Evolutionary conservation across 345 rosid species (phyloP).

Genomic region (Eucalyptus virginea): DNA sequence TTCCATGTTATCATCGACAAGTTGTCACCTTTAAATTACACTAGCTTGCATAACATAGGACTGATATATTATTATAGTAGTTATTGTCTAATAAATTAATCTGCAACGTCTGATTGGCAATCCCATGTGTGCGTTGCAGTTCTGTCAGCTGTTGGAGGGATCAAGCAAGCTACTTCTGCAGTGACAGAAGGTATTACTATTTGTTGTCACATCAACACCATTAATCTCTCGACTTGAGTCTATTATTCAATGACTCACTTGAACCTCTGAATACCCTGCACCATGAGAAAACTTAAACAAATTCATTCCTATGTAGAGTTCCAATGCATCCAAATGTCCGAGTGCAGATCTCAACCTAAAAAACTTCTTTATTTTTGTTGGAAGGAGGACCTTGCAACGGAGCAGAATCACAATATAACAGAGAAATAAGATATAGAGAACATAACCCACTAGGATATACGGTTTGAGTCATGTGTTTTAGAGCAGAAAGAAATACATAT

Average conservation of each 20-base stretch:
- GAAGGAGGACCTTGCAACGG: neutral
- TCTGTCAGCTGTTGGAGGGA: slow-evolving; percentile 38
- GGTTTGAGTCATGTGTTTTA: neutral
- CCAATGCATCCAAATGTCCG: neutral
- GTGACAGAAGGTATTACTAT: neutral
- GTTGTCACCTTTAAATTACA: neutral
- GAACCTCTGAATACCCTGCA: neutral
- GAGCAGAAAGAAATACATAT: neutral
- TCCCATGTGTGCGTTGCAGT: slow-evolving; percentile 7
- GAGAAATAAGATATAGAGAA: neutral
- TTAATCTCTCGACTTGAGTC: neutral
- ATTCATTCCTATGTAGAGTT: neutral
- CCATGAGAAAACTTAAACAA: neutral
- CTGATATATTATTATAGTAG: neutral
- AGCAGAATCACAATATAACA: neutral
- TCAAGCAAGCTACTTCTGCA: slow-evolving; percentile 5
- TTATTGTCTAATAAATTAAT: neutral
- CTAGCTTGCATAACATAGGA: neutral
- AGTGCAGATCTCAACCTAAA: neutral
- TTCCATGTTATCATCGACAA: neutral
- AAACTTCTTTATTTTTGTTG: neutral
- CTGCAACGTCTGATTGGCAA: neutral
- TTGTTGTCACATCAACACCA: neutral
- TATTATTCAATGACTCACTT: neutral
- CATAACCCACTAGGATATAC: neutral